Base-by-base conservation (phyloP, 2,329 filamentous ascomycete genomes). In the Torrubiella hemipterigena region DNA sequence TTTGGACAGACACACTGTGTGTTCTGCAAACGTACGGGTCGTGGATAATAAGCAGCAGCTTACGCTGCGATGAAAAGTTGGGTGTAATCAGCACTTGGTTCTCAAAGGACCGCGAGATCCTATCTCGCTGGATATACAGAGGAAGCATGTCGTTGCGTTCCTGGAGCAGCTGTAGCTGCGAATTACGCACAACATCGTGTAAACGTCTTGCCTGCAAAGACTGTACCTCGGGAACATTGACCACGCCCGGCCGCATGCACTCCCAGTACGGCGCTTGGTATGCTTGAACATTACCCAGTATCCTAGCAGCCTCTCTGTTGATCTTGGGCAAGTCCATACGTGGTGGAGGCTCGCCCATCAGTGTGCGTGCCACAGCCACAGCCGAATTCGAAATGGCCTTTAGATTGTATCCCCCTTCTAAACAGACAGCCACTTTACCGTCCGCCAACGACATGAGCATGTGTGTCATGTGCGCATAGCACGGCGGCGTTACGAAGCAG, bases 391-490 rank as follows among this genome's bases (percentile, higher is more conserved):
- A 93, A 36, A 98, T 98, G 1, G 91, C 91, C 29, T 76, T 66
- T 16, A 98, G 73, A 46, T 96, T 96, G 56, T 98, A 98, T 7
- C 91, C 91, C 15, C 91, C 91, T 59, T 98, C 91, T 3, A 98
- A 67, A 49, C 87, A 95, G 7, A 95, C 89, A 3, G 84, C 82
- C 11, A 98, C 69, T 49, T 87, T 94, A 17, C 91, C 91, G 27
- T 77, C 69, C 1, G 91, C 89, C 14, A 98, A 66, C 3, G 84
- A 86, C 87, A 95, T 96, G 29, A 98, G 72, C 89, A 96, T 95
- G 50, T 95, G 86, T 12, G 91, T 96, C 91, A 98, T 96, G 50
- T 98, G 89, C 11, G 87, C 84, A 51, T 96, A 98, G 50, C 91
- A 93, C 5, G 77, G 61, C 0, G 91, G 91, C 1, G 86, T 81